Base-by-base conservation (phyloP, 768 basidiomycete genomes). In the Russula virescens region DNA sequence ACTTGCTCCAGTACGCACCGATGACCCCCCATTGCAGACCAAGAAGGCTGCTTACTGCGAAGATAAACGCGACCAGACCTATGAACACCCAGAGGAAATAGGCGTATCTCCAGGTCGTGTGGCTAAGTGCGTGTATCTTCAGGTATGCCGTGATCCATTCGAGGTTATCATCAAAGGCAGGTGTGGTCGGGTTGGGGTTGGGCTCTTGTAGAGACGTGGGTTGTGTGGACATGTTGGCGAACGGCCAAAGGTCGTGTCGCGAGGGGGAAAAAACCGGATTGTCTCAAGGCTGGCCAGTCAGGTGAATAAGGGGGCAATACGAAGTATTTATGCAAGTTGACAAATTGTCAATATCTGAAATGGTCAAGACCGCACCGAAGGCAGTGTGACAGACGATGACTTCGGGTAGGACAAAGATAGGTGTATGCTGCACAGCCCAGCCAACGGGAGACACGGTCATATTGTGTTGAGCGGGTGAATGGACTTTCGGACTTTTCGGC, bases 41-140 rank as follows among this genome's bases (percentile, higher is more conserved):
- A 16, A 77, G 72, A 72, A 76, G 76, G 61, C 81, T 82, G 34
- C 80, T 68, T 26, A 78, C 26, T 19, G 78, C 74, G 57, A 77
- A 76, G 13, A 68, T 55, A 62, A 82, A 54, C 66, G 80, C 75
- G 49, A 79, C 65, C 60, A 75, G 61, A 21, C 71, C 76, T 63
- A 87, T 73, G 18, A 73, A 72, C n/a, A 86, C 66, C 85, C 85
- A 88, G 34, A 87, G 74, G 62, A 83, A 64, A 69, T 84, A 84
- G 21, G 82, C 74, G 67, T 86, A 85, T 8, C 80, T 77, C 66
- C 81, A 80, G 58, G 79, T 80, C 0, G 83, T 75, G 9, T 70
- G 61, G 68, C 80, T 82, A 51, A 85, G 76, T 23, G 78, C 79
- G 66, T 86, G 86, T 55, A 83, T 78, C 51, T 76, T 74, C 56